These are phyloP conservation scores for Geotrichum candidum DNA, from an alignment of 1,139 yeast genomes.

Conservation along the genomic window DNA sequence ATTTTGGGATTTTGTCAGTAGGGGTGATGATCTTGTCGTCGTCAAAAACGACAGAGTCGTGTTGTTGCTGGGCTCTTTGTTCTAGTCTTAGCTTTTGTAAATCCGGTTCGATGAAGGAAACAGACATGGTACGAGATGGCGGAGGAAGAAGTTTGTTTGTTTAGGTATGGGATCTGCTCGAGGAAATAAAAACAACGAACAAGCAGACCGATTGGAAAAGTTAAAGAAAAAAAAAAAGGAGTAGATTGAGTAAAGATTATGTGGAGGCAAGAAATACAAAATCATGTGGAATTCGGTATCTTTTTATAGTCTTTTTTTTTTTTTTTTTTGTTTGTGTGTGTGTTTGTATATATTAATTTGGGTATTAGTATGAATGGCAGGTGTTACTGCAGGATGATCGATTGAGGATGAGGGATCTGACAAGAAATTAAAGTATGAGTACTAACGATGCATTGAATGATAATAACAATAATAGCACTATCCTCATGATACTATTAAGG, in stretches of 20 bases:
- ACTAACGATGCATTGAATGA: no score
- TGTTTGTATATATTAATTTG: no score
- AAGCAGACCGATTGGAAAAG: neutral
- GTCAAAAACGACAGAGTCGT: neutral
- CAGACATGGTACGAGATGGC: conserved; percentile 8
- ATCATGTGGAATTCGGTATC: neutral
- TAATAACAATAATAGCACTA: no score
- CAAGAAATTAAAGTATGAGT: no score
- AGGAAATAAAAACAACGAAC: neutral
- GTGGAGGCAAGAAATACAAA: neutral
- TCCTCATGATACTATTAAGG: no score
- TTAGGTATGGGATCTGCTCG: neutral
- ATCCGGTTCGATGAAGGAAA: conserved; percentile 15
- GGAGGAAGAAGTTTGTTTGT: neutral
- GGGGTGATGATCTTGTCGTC: neutral
- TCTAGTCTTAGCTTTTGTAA: conserved; percentile 4
- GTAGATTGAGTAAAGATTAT: neutral
- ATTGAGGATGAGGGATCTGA: no score
- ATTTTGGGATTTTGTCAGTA: neutral
- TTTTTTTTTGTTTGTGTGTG: no score
- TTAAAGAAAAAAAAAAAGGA: neutral
- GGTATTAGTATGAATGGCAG: no score
- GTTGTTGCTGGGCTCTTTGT: neutral
- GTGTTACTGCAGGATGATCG: no score
- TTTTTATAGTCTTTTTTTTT: neutral